A percentile compares a stretch with the other conserved stretches of the same genome.
Conservation (phyloP, 345 rosid genomes). For the Heritiera littoralis region DNA sequence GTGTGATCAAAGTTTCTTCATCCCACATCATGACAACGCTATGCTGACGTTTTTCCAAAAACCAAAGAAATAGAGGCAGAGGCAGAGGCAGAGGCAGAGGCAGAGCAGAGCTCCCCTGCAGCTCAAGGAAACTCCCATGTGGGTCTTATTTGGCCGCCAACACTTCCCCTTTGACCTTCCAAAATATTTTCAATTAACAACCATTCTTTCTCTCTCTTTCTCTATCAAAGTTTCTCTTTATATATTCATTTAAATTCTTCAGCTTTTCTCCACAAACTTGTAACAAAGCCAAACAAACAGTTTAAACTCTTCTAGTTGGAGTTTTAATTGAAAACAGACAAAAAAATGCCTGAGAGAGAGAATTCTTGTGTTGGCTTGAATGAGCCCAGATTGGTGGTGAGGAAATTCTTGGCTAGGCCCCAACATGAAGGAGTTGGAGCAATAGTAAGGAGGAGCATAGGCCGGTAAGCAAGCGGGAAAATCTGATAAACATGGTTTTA, state of each 20-base stretch:
- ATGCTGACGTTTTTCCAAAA: constrained; percentile 32
- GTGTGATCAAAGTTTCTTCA: background rate
- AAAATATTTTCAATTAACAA: background rate
- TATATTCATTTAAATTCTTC: constrained; percentile 22
- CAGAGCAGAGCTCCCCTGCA: background rate
- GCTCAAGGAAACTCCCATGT: constrained; percentile 22
- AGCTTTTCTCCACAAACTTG: background rate
- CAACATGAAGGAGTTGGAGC: constrained; percentile 92
- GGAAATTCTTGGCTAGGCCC: constrained; percentile 82
- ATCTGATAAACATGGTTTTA: background rate
- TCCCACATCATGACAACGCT: constrained; percentile 40
- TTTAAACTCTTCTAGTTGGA: no score
- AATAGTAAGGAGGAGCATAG: constrained; percentile 88
- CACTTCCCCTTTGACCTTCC: constrained; percentile 45
- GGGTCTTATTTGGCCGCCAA: constrained; percentile 50
- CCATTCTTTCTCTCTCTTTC: background rate
- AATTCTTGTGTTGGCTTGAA: constrained; percentile 26
- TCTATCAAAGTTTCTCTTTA: background rate
- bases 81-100: background rate
- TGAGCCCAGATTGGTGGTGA: constrained; percentile 57
- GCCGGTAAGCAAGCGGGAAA: constrained; percentile 46
- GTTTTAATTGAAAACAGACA: background rate
- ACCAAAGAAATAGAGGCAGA: background rate
- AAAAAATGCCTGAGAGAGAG: constrained; percentile 37
- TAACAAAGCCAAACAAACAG: background rate